A percentile compares a stretch with the other conserved stretches of the same genome.
phyloP scores from a whole-genome alignment of 73 alveolate species.

The Durusdinium trenchii region DNA sequence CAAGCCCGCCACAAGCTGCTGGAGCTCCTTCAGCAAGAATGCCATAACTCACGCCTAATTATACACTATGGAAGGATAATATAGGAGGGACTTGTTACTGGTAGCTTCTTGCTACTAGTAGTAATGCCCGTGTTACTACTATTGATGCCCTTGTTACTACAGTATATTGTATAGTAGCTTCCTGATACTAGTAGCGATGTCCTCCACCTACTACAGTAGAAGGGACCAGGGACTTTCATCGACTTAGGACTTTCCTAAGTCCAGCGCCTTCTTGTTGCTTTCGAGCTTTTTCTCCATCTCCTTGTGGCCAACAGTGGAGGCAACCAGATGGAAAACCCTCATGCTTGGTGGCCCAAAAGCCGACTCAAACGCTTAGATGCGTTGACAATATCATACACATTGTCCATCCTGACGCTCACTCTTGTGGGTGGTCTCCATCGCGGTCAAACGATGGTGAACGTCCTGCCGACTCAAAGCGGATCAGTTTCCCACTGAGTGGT shows the following conservation, averaged over 20 bases:
- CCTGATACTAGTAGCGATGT: no score
- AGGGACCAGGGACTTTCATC: no score
- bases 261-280: slow-evolving; percentile 77
- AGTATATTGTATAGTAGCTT: no score
- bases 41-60: not conserved
- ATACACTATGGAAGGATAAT: no score
- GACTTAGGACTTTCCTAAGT: no score
- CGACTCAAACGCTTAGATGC: not conserved
- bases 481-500: no score
- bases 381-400: not conserved
- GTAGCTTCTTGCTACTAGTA: no score
- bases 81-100: no score
- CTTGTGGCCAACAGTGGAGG: not conserved
- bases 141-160: no score
- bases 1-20: slow-evolving; percentile 41
- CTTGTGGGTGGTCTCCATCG: slow-evolving; percentile 45
- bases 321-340: not conserved
- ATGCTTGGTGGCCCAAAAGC: not conserved
- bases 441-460: slow-evolving; percentile 55
- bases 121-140: no score
- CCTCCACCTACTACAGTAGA: no score
- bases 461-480: not conserved
- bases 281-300: slow-evolving; percentile 70
- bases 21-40: slow-evolving; percentile 47
- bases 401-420: slow-evolving; percentile 57